These are phyloP conservation scores for Musa troglodytarum DNA, from an alignment of 176 grass and related monocot species.

Conservation along the genomic window DNA sequence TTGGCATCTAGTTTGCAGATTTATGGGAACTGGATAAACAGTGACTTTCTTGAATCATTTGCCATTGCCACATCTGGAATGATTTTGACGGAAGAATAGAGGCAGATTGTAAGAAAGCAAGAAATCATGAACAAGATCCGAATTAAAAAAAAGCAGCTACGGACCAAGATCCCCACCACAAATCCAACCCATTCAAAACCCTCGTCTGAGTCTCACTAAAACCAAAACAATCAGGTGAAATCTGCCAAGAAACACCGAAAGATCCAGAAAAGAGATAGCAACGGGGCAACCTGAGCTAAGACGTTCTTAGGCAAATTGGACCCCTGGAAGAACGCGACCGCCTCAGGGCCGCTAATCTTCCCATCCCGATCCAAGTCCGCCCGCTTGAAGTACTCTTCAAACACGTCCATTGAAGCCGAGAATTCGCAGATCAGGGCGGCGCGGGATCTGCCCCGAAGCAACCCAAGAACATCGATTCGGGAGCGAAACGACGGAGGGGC, in stretches of 20 bases:
- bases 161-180: not conserved
- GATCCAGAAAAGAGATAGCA: not conserved
- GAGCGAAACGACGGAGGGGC: not conserved
- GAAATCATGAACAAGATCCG: not conserved
- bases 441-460: not conserved
- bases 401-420: slow-evolving; percentile 54
- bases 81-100: not conserved
- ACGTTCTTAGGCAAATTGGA: slow-evolving; percentile 73
- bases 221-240: slow-evolving; percentile 5
- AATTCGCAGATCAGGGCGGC: slow-evolving; percentile 14
- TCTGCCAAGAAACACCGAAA: not conserved
- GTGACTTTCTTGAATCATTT: not conserved
- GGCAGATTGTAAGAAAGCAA: not conserved
- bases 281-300: slow-evolving; percentile 59
- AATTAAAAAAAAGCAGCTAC: not conserved
- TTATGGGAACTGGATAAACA: not conserved
- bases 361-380: slow-evolving; percentile 97
- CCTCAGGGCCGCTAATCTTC: slow-evolving; percentile 86
- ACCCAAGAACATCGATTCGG: not conserved
- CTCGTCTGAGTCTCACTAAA: not conserved
- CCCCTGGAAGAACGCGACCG: slow-evolving; percentile 89
- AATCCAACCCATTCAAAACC: not conserved
- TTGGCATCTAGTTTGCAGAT: not conserved
- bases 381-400: slow-evolving; percentile 83
- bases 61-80: not conserved